Base-by-base conservation (phyloP, 2,329 filamentous ascomycete genomes). In the Coccinonectria pachysandricola region DNA sequence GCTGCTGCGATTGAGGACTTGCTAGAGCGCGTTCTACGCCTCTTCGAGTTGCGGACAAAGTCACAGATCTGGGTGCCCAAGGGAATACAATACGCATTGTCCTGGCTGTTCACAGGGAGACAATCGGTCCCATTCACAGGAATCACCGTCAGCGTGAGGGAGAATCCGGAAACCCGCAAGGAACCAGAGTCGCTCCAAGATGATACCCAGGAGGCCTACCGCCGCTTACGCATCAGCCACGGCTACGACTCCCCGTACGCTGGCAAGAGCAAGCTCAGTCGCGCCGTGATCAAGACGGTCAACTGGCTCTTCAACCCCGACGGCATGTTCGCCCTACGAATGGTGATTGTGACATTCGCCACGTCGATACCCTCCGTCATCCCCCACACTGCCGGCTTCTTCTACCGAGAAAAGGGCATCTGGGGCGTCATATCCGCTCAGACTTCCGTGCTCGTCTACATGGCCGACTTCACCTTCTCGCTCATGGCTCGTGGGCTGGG, bases 351-450 rank as follows among this genome's bases (percentile, higher is more conserved):
- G 0, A 66, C 64, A 0, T 45, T 68, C 8, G 62, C 56, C 0
- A 44, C 55, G 1, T 42, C 48, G 0, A 56, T 69, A 4, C 59
- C 64, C 0, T 53, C 57, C 0, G 50, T 52, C 0, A 47, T 69
- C 4, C 57, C 60, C 0, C 40, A 45, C 14, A 54, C 53, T 2
- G 56, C 64, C 0, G 63, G 60, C 2, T 69, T 70, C 38, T 68
- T 57, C 35, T 68, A 65, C 25, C 54, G 63, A 3, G 56, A 68
- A 30, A 67, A 65, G 37, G 64, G 65, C 0, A 47, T 70, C 0
- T 70, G 65, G 65, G 62, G 51, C 0, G 42, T 68, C 7, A 66
- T 70, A 21, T 69, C 63, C 44, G 64, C 55, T 0, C 65, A 69
- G 36, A 63, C 60, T 0, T 54, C 52, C 1, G 35, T 69, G 3